phyloP scores from a whole-genome alignment of 2,329 filamentous ascomycete species.

The Colletotrichum sp. region DNA sequence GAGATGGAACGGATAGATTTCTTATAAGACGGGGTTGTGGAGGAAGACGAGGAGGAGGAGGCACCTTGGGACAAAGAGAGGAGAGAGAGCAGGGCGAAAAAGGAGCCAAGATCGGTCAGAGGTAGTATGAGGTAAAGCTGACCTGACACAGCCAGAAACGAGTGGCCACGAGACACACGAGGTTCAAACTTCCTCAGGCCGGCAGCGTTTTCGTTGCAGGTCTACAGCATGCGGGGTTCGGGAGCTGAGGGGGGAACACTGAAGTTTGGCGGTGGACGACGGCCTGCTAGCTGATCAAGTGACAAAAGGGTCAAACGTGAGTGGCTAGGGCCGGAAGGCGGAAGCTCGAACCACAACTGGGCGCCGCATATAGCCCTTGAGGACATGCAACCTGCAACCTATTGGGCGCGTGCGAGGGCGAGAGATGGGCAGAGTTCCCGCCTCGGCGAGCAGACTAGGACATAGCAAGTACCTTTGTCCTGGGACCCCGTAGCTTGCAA shows the following conservation, averaged over 20 bases:
- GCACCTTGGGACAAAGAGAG: background rate
- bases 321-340: constrained; percentile 3
- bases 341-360: constrained; percentile 6
- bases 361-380: constrained; percentile 7
- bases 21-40: background rate
- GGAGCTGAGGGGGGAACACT: background rate
- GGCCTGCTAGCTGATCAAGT: constrained; percentile 8
- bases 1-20: background rate
- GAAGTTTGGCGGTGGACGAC: background rate
- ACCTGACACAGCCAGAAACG: constrained; percentile 7
- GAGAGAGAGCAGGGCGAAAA: background rate
- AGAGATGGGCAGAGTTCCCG: constrained; percentile 18
- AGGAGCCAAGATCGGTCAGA: background rate
- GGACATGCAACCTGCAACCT: background rate
- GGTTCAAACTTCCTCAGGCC: background rate
- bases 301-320: constrained; percentile 12
- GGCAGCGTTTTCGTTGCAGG: constrained; percentile 6
- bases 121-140: constrained; percentile 7
- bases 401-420: constrained; percentile 11
- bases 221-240: constrained; percentile 16
- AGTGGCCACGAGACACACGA: constrained; percentile 14
- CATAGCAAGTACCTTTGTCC: background rate
- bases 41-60: background rate
- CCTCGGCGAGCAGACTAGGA: constrained; percentile 8
- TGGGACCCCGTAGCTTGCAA: background rate